A percentile compares a stretch with the other conserved stretches of the same genome.
Conservation (phyloP, 495 filamentous ascomycete species). For the Chlorociboria aeruginascens region DNA sequence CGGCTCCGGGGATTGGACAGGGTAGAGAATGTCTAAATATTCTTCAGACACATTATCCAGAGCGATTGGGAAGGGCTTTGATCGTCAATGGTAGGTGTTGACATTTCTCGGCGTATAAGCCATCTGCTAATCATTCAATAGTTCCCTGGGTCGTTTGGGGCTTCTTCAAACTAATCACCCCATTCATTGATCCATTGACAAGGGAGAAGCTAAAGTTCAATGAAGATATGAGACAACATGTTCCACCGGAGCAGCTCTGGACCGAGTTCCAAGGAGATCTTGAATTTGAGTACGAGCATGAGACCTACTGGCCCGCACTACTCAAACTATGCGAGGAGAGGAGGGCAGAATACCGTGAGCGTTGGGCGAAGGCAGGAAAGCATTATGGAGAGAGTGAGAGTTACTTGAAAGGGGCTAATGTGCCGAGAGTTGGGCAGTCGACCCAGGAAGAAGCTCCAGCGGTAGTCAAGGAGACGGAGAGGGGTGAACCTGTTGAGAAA, state of each 20-base stretch:
- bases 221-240: slow-evolving; percentile 65
- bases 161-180: slow-evolving; percentile 91
- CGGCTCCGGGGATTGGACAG: slow-evolving; percentile 60
- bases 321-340: slow-evolving; percentile 50
- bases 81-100: slow-evolving; percentile 64
- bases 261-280: slow-evolving; percentile 46
- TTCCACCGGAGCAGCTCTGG: slow-evolving; percentile 70
- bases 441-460: not conserved
- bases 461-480: not conserved
- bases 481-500: not conserved
- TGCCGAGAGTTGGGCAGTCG: slow-evolving; percentile 8
- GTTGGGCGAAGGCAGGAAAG: slow-evolving; percentile 72
- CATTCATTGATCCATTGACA: slow-evolving; percentile 91
- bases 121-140: slow-evolving; percentile 19
- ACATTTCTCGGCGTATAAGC: not conserved
- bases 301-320: slow-evolving; percentile 79
- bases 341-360: slow-evolving; percentile 41
- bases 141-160: slow-evolving; percentile 79
- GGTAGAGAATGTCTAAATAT: slow-evolving; percentile 74
- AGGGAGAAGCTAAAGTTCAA: slow-evolving; percentile 92
- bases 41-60: slow-evolving; percentile 88
- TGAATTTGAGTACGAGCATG: slow-evolving; percentile 81
- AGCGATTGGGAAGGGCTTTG: slow-evolving; percentile 77
- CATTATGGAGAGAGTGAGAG: slow-evolving; percentile 72
- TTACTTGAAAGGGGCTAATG: slow-evolving; percentile 44